A percentile compares a stretch with the other conserved stretches of the same genome.
Evolutionary conservation across 495 filamentous ascomycete genomes (phyloP).

Genomic region (Thozetella sp.): DNA sequence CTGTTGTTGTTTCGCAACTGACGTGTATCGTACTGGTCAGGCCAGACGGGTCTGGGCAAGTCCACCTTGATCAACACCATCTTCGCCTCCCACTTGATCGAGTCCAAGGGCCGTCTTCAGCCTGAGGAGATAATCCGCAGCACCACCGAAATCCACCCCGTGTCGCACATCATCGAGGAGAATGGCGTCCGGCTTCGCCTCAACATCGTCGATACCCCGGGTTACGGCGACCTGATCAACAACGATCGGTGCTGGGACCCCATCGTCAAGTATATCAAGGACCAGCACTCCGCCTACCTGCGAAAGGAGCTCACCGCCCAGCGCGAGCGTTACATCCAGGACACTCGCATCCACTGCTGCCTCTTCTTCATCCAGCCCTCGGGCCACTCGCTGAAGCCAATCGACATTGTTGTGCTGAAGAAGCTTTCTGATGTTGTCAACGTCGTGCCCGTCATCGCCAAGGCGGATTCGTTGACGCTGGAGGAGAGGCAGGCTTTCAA

Average conservation of each 20-base stretch:
- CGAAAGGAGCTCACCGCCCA: conserved; percentile 99
- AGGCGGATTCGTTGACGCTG: conserved; percentile 93
- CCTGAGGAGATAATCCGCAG: conserved; percentile 91
- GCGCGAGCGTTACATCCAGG: conserved; percentile 98
- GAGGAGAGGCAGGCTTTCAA: conserved; percentile 97
- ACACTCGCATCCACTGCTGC: conserved; percentile 99
- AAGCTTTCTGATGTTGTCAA: conserved; percentile 99
- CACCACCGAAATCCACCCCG: conserved; percentile 97
- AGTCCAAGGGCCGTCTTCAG: conserved; percentile 91
- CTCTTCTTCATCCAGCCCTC: conserved; percentile 99
- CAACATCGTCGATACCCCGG: conserved; percentile 97
- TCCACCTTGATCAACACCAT: conserved; percentile 99
- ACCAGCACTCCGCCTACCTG: conserved; percentile 99
- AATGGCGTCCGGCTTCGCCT: conserved; percentile 96
- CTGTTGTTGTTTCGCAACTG: conserved; percentile 25
- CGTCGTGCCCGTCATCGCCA: conserved; percentile 98
- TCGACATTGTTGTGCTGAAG: conserved; percentile 98
- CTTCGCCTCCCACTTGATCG: conserved; percentile 99
- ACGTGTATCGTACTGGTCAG: conserved; percentile 53
- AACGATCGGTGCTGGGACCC: conserved; percentile 99
- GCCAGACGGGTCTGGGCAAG: conserved; percentile 98
- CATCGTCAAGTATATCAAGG: conserved; percentile 99
- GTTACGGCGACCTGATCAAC: conserved; percentile 98
- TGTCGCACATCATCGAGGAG: conserved; percentile 99
- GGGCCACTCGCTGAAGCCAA: conserved; percentile 96